Evolutionary conservation across 129 eudicot species (phyloP).

Genomic region (Chrysanthemum makinoi): DNA sequence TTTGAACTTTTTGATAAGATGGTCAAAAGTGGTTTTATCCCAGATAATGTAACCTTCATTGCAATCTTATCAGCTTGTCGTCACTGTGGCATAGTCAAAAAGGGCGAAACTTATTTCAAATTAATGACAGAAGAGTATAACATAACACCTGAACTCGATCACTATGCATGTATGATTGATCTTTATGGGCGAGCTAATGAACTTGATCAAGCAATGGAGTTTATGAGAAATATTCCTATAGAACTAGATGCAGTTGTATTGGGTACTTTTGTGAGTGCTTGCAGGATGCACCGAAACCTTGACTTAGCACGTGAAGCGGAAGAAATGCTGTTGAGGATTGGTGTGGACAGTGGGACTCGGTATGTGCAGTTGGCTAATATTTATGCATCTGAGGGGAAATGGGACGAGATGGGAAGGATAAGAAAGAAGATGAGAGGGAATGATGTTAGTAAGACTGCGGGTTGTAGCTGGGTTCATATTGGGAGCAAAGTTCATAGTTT

Average conservation of each 20-base stretch:
- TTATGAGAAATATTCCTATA: slow-evolving; percentile 62
- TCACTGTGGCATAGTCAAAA: slow-evolving; percentile 62
- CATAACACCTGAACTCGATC: slow-evolving; percentile 71
- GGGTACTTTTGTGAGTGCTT: slow-evolving; percentile 73
- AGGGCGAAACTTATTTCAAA: slow-evolving; percentile 64
- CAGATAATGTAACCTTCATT: slow-evolving; percentile 68
- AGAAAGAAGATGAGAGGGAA: slow-evolving; percentile 86
- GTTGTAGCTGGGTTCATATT: slow-evolving; percentile 85
- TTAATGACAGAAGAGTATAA: slow-evolving; percentile 58
- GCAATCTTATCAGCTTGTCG: slow-evolving; percentile 88
- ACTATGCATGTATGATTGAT: slow-evolving; percentile 90
- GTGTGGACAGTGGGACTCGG: slow-evolving; percentile 58
- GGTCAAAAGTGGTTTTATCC: slow-evolving; percentile 31
- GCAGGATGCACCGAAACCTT: slow-evolving; percentile 54
- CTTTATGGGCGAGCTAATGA: slow-evolving; percentile 74
- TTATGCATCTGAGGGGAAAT: slow-evolving; percentile 71
- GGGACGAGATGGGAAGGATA: slow-evolving; percentile 87
- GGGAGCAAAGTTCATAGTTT: slow-evolving; percentile 58
- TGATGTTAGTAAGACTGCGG: slow-evolving; percentile 74
- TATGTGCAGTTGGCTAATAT: slow-evolving; percentile 82
- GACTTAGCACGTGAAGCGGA: slow-evolving; percentile 72
- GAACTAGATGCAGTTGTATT: slow-evolving; percentile 59
- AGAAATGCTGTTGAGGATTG: slow-evolving; percentile 50
- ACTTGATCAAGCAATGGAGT: slow-evolving; percentile 51
- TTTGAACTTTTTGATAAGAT: slow-evolving; percentile 37